Percentiles rank a stretch among this genome's conserved stretches.
These are phyloP conservation scores for Amanita rubescens DNA, from an alignment of 768 basidiomycete species.

Conservation along the genomic window DNA sequence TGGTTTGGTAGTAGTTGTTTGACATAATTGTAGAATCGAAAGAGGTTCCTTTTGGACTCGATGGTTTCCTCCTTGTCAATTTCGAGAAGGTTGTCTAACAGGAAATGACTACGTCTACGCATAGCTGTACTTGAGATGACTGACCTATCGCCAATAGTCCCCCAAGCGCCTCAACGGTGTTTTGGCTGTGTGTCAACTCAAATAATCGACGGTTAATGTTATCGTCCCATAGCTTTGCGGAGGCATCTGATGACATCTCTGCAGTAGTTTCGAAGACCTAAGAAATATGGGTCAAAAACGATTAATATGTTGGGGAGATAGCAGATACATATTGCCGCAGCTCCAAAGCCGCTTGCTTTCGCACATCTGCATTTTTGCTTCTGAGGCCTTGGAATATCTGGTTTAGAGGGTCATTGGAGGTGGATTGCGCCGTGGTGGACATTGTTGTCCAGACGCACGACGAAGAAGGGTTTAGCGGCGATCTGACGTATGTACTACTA, in stretches of 20 bases:
- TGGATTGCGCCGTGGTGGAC: constrained; percentile 51
- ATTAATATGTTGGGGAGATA: constrained; percentile 7
- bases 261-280: constrained; percentile 69
- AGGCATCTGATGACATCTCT: constrained; percentile 77
- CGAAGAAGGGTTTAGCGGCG: not conserved
- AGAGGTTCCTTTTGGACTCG: constrained; percentile 73
- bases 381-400: constrained; percentile 63
- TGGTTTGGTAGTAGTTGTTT: constrained; percentile 86
- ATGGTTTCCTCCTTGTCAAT: constrained; percentile 75
- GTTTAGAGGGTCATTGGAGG: constrained; percentile 55
- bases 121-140: constrained; percentile 13
- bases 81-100: constrained; percentile 63
- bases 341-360: constrained; percentile 63
- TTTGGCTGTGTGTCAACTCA: constrained; percentile 77
- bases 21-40: constrained; percentile 89
- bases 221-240: constrained; percentile 80
- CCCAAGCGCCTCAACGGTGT: constrained; percentile 73
- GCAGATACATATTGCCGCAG: constrained; percentile 64
- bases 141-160: constrained; percentile 84
- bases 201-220: constrained; percentile 74
- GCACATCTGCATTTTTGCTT: constrained; percentile 55
- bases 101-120: constrained; percentile 8
- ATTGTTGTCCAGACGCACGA: constrained; percentile 27
- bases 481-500: not conserved
- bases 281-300: constrained; percentile 9